Evolutionary conservation across 768 basidiomycete genomes (phyloP).

Genomic region (Grammothele lineata): DNA sequence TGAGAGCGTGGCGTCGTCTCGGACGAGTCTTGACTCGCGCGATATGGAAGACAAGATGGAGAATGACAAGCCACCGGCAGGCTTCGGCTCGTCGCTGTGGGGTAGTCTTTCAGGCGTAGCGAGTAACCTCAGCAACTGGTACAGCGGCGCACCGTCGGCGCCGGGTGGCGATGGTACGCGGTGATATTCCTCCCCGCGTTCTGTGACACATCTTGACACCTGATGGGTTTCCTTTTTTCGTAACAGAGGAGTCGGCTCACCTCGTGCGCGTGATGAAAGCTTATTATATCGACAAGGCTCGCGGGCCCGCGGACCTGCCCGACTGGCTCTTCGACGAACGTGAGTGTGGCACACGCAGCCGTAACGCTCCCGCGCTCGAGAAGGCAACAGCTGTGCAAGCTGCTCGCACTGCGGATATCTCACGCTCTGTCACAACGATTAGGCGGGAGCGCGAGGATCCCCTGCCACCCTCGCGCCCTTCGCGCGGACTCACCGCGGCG

Average conservation of each 20-base stretch:
- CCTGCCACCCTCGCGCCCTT: neutral
- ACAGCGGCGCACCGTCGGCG: slow-evolving; percentile 52
- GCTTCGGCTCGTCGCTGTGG: slow-evolving; percentile 50
- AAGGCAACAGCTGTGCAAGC: too few relatives aligned
- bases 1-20: slow-evolving; percentile 12
- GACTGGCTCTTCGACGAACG: slow-evolving; percentile 60
- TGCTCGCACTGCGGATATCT: too few relatives aligned
- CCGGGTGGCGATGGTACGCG: slow-evolving; percentile 42
- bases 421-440: too few relatives aligned
- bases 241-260: too few relatives aligned
- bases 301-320: slow-evolving; percentile 53
- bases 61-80: slow-evolving; percentile 4
- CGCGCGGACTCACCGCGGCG: slow-evolving; percentile 11
- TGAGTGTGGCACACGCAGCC: slow-evolving; percentile 38
- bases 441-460: neutral
- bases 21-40: slow-evolving; percentile 14
- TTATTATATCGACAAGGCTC: slow-evolving; percentile 60
- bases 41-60: slow-evolving; percentile 4
- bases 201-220: too few relatives aligned
- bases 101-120: slow-evolving; percentile 38
- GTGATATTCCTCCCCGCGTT: too few relatives aligned
- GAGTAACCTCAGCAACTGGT: slow-evolving; percentile 50
- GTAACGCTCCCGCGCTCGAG: too few relatives aligned
- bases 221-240: too few relatives aligned
- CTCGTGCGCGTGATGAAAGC: slow-evolving; percentile 64